Conservation (phyloP, 2,329 filamentous ascomycete genomes). For the Peltaster fructicola region DNA sequence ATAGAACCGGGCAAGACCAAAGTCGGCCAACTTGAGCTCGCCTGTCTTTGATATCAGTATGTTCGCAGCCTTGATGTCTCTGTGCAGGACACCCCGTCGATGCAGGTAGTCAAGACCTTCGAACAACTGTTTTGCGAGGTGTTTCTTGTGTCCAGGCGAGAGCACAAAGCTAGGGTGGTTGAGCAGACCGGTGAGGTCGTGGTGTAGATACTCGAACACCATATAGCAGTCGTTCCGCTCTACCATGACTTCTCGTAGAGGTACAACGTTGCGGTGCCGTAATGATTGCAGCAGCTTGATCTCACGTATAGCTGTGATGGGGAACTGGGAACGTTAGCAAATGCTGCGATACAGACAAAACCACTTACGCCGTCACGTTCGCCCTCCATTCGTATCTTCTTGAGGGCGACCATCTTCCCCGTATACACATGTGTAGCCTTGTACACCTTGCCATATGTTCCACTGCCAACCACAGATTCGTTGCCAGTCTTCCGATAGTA, state of each 20-base stretch:
- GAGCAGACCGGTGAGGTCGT: conserved; percentile 84
- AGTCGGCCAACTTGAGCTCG: conserved; percentile 90
- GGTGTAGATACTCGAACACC: conserved; percentile 96
- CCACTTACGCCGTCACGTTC: conserved; percentile 55
- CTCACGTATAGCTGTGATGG: conserved; percentile 77
- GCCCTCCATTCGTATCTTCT: conserved; percentile 85
- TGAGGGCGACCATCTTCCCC: conserved; percentile 64
- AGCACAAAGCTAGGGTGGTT: conserved; percentile 88
- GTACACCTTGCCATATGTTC: conserved; percentile 91
- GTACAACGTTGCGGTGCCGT: conserved; percentile 66
- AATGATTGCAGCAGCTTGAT: conserved; percentile 84
- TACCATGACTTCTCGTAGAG: conserved; percentile 85
- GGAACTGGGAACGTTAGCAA: conserved; percentile 36
- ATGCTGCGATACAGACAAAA: background rate
- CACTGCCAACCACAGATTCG: conserved; percentile 86
- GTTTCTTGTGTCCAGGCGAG: conserved; percentile 72
- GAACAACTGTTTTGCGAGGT: conserved; percentile 83
- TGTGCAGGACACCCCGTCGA: conserved; percentile 78
- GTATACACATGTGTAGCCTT: conserved; percentile 90
- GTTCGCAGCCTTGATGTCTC: conserved; percentile 95
- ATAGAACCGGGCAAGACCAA: conserved; percentile 90
- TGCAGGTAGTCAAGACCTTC: conserved; percentile 89
- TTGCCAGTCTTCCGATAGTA: conserved; percentile 95
- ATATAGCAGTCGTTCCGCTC: conserved; percentile 98
- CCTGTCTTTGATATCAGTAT: conserved; percentile 79